Base-by-base conservation (phyloP, 495 filamentous ascomycete genomes). In the Podospora bellae-mahoneyi region DNA sequence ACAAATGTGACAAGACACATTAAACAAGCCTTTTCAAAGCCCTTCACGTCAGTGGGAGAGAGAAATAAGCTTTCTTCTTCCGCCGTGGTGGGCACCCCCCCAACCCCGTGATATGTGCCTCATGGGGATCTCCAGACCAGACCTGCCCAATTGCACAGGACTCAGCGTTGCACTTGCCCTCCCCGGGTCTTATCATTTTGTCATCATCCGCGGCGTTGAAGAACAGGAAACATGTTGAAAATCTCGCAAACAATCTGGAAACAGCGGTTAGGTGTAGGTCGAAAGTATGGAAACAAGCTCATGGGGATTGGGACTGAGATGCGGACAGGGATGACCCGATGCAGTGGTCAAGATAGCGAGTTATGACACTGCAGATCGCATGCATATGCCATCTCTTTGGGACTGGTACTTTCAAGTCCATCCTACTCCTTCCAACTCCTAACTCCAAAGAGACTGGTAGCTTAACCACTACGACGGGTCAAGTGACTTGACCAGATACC, bases 11-110 rank as follows among this genome's bases (percentile, higher is more conserved):
- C 9, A n/a, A 48, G 19, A 18, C 27, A 28, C 30, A 28, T 63
- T 28, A n/a, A n/a, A 28, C 61, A 63, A 63, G 61, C 27, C 32
- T 28, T 39, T 32, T 2, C n/a, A 27, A 53, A 63, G 61, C 27
- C 32, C 32, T 39, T n/a, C 13, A 53, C 16, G 20, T 26, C 28
- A 48, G 27, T 19, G 61, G 61, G 4, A 63, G 34, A 19, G 30
- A 44, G 61, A 63, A 63, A 63, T 48, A 63, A 63, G 61, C 61
- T 63, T 63, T 63, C 16, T n/a, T 15, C 18, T 44, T 23, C 28
- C 61, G 23, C n/a, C 16, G 55, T 26, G 55, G n/a, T 58, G 55
- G 23, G 61, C 39, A 48, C 39, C 39, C 39, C 9, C 39, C 39
- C 7, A 48, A 10, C 30, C 32, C 20, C 30, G 61, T 63, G 61